A percentile compares a stretch with the other conserved stretches of the same genome.
phyloP scores from a whole-genome alignment of 176 grass and related monocot genomes.

The Eragrostis nindensis region DNA sequence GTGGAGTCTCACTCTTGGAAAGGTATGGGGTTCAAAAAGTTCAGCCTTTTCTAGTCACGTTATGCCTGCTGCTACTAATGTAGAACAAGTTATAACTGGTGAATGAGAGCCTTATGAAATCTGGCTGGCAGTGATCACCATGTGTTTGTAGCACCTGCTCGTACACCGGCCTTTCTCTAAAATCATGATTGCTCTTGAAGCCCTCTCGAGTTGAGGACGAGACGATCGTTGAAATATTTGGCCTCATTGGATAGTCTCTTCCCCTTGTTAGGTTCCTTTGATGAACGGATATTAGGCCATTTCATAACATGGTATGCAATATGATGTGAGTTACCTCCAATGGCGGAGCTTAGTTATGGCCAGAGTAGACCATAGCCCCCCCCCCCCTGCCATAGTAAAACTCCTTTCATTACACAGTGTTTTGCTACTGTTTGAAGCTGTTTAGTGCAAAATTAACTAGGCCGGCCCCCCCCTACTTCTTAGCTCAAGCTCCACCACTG shows the following conservation, averaged over 20 bases:
- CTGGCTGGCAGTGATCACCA: conserved; percentile 7
- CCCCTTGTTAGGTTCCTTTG: background rate
- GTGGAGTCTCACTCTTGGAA: background rate
- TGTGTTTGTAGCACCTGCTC: too few relatives aligned
- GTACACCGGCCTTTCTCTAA: conserved; percentile 13
- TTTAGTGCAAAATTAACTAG: too few relatives aligned
- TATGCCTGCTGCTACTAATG: conserved; percentile 3
- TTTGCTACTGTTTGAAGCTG: too few relatives aligned
- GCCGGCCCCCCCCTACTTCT: too few relatives aligned
- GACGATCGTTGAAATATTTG: background rate
- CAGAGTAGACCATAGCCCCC: too few relatives aligned
- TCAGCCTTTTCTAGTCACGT: conserved; percentile 27
- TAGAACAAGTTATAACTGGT: background rate
- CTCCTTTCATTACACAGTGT: too few relatives aligned
- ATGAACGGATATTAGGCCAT: too few relatives aligned
- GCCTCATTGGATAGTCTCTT: conserved; percentile 8
- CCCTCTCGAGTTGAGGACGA: background rate
- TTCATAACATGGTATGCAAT: too few relatives aligned
- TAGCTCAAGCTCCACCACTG: too few relatives aligned
- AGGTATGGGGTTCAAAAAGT: conserved; percentile 32
- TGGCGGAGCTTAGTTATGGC: too few relatives aligned
- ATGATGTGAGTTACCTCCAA: too few relatives aligned
- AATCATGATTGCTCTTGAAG: conserved; percentile 16
- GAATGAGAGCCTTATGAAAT: conserved; percentile 16
- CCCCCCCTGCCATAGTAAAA: too few relatives aligned